A percentile compares a stretch with the other conserved stretches of the same genome.
phyloP scores from a whole-genome alignment of 2,329 filamentous ascomycete genomes.

The Alternaria burnsii region DNA sequence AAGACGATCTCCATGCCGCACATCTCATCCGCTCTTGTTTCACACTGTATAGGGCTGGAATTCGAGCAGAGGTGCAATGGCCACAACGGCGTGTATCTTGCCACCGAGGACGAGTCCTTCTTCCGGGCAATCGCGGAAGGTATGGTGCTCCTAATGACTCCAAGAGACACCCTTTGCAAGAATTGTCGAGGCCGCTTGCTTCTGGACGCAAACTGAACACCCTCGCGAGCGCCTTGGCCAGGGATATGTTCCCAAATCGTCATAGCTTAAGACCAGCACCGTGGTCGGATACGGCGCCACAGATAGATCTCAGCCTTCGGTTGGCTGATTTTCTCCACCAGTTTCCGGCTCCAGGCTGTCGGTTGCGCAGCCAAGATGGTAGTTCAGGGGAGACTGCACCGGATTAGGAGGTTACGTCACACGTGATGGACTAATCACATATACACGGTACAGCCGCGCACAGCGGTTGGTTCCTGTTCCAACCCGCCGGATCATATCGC shows the following conservation, averaged over 20 bases:
- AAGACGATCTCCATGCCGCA: constrained; percentile 7
- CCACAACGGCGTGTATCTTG: background rate
- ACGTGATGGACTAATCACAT: constrained; percentile 23
- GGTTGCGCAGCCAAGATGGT: constrained; percentile 30
- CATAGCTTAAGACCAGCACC: constrained; percentile 40
- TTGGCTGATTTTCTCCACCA: constrained; percentile 36
- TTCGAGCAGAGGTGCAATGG: background rate
- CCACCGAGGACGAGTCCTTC: background rate
- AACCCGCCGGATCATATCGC: constrained; percentile 18
- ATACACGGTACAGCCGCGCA: constrained; percentile 19
- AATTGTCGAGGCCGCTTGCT: background rate
- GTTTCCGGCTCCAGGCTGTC: constrained; percentile 43
- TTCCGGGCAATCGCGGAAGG: background rate
- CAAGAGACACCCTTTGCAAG: background rate
- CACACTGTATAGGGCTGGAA: background rate
- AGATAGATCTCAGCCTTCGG: constrained; percentile 38
- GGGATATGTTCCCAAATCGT: constrained; percentile 27
- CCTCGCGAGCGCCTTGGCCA: constrained; percentile 15
- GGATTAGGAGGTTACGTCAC: constrained; percentile 28
- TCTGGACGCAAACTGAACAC: constrained; percentile 1
- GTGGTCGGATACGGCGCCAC: constrained; percentile 35
- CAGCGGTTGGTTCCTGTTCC: constrained; percentile 27
- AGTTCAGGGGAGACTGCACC: constrained; percentile 14
- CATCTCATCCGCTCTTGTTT: background rate
- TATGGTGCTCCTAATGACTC: constrained; percentile 2